Evolutionary conservation across 805 yeast species (phyloP), one percentile per base, ranked within the genome.

Genomic region (Candida fluviatilis): DNA sequence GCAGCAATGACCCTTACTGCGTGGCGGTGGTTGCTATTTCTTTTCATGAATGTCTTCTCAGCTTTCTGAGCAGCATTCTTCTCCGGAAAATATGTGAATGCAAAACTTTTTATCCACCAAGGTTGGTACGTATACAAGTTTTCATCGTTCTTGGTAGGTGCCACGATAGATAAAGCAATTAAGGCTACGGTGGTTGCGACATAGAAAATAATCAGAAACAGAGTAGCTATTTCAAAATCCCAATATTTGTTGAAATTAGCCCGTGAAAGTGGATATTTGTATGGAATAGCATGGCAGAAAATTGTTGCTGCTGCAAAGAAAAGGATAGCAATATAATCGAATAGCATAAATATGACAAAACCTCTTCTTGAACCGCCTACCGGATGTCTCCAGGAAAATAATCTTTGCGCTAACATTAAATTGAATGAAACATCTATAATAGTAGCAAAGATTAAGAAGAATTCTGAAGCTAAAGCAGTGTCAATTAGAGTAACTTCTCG

Each of bases 351-450:
- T 21, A 42, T 41, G 74, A 79, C 73, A 48, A 82, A 76, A 24
- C 6, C 6, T 21, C 24, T 21, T 21, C 24, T 21, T 15, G 76
- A 68, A 28, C 88, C 90, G 5, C 78, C 70, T 36, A 75, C 78
- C 5, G 90, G 90, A 52, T 83, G 88, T 54, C 80, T 67, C 83
- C 86, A 81, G 3, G 85, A 80, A 57, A 81, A 81, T 21, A 83
- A 63, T 58, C 90, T 74, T 55, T 82, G 88, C 3, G 86, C 86
- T 33, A 83, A 58, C 14, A 81, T 71, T 55, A 81, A 65, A 52
- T 79, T 80, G 48, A 77, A 67, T 2, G 82, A 69, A 16, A 78
- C 75, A 33, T 82, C 52, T 25, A 78, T 55, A 4, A 80, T 73
- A 14, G 75, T 66, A 4, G 86, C 78, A 6, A 80, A 62, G 48